A percentile compares a stretch with the other conserved stretches of the same genome.
These are phyloP conservation scores for Chaetomiaceae sp. DNA, from an alignment of 2,329 filamentous ascomycete species.

Conservation along the genomic window DNA sequence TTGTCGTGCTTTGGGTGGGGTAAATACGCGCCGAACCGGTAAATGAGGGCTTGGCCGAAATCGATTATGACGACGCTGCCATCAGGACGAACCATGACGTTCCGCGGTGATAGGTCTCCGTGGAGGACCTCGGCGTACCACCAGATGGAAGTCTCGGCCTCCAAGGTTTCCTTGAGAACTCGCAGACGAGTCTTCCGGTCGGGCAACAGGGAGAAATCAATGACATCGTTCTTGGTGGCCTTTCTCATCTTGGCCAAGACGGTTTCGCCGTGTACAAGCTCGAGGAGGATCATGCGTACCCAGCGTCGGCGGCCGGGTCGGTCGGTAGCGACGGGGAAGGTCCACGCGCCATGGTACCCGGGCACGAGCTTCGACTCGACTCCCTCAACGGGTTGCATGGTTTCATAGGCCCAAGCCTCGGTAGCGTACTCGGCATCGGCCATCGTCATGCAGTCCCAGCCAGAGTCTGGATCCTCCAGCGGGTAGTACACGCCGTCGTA, in stretches of 20 bases:
- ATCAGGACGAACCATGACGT: conserved; percentile 1
- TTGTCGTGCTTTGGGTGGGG: neutral
- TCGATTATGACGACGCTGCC: conserved; percentile 1
- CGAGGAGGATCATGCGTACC: conserved; percentile 14
- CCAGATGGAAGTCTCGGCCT: neutral
- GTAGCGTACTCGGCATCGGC: conserved; percentile 2
- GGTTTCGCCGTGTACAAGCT: conserved; percentile 8
- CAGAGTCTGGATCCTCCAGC: neutral
- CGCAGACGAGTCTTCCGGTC: neutral
- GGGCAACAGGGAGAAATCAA: neutral
- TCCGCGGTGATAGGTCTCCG: neutral
- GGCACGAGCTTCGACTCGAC: neutral
- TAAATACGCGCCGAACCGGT: neutral
- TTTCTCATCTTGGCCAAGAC: neutral
- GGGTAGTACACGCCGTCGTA: conserved; percentile 6
- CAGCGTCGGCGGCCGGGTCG: neutral
- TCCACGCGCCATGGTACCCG: neutral
- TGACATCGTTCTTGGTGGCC: neutral
- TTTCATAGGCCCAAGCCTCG: neutral
- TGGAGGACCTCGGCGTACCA: conserved; percentile 2
- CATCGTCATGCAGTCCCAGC: conserved; percentile 1
- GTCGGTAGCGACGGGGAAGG: neutral
- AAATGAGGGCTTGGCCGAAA: neutral
- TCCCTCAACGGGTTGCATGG: neutral
- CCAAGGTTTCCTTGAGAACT: neutral